Evolutionary conservation across 768 basidiomycete genomes (phyloP), one percentile per base, ranked within the genome.

Genomic region (Cyathus striatus): DNA sequence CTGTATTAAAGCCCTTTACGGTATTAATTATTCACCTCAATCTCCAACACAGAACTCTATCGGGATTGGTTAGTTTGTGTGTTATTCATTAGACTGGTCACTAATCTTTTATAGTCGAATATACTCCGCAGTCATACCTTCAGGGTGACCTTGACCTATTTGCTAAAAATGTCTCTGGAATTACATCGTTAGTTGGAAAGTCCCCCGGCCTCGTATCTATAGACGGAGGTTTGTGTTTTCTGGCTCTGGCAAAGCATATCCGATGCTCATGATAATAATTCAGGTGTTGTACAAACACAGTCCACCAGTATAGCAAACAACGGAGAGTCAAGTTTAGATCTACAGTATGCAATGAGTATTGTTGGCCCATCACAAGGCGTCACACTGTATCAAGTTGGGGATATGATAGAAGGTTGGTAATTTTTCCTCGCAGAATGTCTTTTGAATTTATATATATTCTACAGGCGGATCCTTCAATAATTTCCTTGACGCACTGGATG

Each of bases 321-420:
- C 47, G 76, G 67, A 39, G 78, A 81, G 57, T 70, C 75, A 4
- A 64, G 75, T 48, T 62, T 81, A 6, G 78, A 79, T 52, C 57
- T 81, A 2, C 62, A 78, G 50, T 79, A 76, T 44, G 69, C 66
- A 13, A 73, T 80, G 72, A 57, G 61, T 12, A 62, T 79, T 23
- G 66, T 70, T 2, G 51, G 45, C 1, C 50, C 50, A 5, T 42
- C 49, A 9, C 69, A 70, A 42, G 41, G 50, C 4, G 63, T 72
- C 0, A 64, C 60, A 2, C 50, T 73, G 12, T 70, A 68, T 47
- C 71, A 73, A 49, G 62, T 62, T 17, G 71, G 71, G 3, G 70
- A 72, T 49, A 43, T 68, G 5, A 48, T 54, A 0, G 56, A 62
- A 51, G 67, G 69, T 62, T 41, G 6, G 54, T 33, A 7, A n/a